phyloP scores from a whole-genome alignment of 768 basidiomycete species.

The Serendipita sp. region DNA sequence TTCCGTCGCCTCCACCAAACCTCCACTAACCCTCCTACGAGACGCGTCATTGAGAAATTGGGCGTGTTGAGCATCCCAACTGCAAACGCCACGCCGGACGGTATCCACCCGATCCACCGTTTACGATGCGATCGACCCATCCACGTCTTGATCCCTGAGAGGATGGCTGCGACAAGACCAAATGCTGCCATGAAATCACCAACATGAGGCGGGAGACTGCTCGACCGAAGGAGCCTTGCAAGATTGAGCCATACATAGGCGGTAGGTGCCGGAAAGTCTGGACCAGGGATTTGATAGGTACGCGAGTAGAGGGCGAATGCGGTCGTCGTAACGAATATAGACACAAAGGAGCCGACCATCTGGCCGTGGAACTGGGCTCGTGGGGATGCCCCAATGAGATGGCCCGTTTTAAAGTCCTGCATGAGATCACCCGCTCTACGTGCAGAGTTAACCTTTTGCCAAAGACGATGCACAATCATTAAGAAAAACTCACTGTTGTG shows the following conservation, averaged over 20 bases:
- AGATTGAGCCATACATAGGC: conserved; percentile 86
- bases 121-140: conserved; percentile 29
- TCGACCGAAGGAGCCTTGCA: conserved; percentile 51
- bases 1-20: conserved; percentile 13
- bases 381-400: conserved; percentile 78
- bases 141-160: conserved; percentile 54
- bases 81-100: conserved; percentile 87
- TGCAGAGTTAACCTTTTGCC: not conserved
- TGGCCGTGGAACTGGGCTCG: conserved; percentile 91
- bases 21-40: conserved; percentile 77
- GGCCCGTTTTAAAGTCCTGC: conserved; percentile 97
- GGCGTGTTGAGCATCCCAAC: conserved; percentile 95
- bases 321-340: conserved; percentile 76
- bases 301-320: conserved; percentile 77
- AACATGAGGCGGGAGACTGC: conserved; percentile 24
- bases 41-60: conserved; percentile 79
- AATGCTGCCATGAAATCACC: conserved; percentile 66
- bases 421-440: conserved; percentile 86
- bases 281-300: conserved; percentile 80
- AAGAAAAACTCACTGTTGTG: conserved; percentile 50
- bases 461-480: not conserved
- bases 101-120: conserved; percentile 61
- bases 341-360: conserved; percentile 75
- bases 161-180: conserved; percentile 49
- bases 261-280: conserved; percentile 90